Base-by-base conservation (phyloP, 2,329 filamentous ascomycete species). In the Leptographium radiaticola region DNA sequence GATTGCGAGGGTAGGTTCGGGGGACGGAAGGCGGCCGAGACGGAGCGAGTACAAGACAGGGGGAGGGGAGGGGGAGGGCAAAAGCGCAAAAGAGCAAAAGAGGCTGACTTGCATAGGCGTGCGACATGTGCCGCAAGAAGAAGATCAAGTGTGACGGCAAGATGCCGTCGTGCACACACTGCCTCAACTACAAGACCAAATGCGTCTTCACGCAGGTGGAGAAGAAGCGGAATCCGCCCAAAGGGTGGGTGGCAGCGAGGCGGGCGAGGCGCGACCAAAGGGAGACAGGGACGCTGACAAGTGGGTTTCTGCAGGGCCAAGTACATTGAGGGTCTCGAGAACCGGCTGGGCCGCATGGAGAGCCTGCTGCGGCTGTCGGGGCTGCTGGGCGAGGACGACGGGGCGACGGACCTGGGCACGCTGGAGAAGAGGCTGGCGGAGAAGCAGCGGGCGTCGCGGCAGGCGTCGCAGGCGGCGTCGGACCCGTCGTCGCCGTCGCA, bases 71-170 rank as follows among this genome's bases (percentile, higher is more conserved):
- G 15, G 45, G 38, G 42, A 47, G 13, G 34, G 15, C 31, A 12
- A 8, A n/a, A 16, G n/a, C n/a, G n/a, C n/a, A n/a, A n/a, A n/a
- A n/a, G n/a, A n/a, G n/a, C n/a, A n/a, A n/a, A n/a, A n/a, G n/a
- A 33, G 42, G 12, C 38, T 46, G 8, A 43, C 53, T 33, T 16
- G 39, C 15, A 12, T 10, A 90, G 87, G 89, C 89, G 51, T 95
- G 89, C 71, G 90, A 95, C 63, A 94, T 95, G 89, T 97, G 91
- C 67, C 80, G 90, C 62, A 95, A 95, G 72, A 90, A 88, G 71
- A 95, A 91, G 76, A 93, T 97, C 71, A 97, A 97, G 72, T 97
- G 91, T 70, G 93, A 97, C 66, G 91, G 93, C 61, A 95, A 94
- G 71, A 81, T 95, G 70, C 91, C 93, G 40, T 83, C 89, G 57